Conservation (phyloP, 2,329 filamentous ascomycete species). For the Botrytis squamosa region DNA sequence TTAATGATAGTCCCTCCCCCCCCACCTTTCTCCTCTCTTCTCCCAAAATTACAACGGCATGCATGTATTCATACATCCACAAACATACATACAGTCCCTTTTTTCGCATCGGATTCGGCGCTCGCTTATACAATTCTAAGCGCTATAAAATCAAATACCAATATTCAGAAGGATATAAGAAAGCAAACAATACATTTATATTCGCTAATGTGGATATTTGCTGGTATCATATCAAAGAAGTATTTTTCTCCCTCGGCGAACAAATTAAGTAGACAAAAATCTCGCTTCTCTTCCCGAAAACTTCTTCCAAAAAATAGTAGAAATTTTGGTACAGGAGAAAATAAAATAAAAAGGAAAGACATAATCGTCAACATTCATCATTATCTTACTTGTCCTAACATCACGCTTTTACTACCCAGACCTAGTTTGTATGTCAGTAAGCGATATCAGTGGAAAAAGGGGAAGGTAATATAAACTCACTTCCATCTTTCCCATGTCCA, state of each 20-base stretch:
- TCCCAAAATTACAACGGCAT: not conserved
- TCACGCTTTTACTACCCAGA: conserved; percentile 31
- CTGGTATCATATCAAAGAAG: conserved; percentile 17
- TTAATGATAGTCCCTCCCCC: not conserved
- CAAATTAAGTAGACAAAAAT: not conserved
- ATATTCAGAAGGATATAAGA: not conserved
- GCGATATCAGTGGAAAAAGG: not conserved
- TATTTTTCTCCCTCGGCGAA: not conserved
- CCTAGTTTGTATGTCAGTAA: conserved; percentile 29
- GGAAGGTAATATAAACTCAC: conserved; percentile 52
- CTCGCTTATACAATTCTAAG: not conserved
- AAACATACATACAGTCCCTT: not conserved
- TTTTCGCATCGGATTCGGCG: not conserved
- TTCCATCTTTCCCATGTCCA: conserved; percentile 92
- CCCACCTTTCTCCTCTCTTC: not conserved
- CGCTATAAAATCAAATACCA: not conserved
- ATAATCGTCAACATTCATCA: conserved; percentile 20
- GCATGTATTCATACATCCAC: not conserved
- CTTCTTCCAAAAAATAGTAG: too few relatives aligned
- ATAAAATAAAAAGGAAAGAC: not conserved
- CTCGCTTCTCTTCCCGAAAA: not conserved
- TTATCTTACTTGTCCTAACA: conserved; percentile 2
- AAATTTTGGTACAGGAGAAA: not conserved
- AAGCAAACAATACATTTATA: conserved; percentile 12
- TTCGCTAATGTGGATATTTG: conserved; percentile 5